phyloP scores from a whole-genome alignment of 192 early-diverging fungal species.

The Powellomyces hirtus region DNA sequence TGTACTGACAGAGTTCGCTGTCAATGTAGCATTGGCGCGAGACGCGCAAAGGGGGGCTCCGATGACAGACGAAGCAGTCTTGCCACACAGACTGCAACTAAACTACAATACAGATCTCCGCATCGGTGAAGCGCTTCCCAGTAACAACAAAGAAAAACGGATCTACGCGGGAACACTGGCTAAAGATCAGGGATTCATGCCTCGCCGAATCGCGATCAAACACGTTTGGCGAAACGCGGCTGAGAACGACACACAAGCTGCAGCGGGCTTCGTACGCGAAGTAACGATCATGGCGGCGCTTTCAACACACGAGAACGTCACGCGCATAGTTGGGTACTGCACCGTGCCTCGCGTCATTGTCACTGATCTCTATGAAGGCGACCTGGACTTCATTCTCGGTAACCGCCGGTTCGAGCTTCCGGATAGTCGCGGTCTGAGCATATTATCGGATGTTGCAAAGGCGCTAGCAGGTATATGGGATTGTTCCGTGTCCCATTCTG shows the following conservation, averaged over 20 bases:
- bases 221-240: conserved; percentile 25
- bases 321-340: conserved; percentile 27
- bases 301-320: conserved; percentile 14
- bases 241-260: conserved; percentile 7
- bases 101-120: conserved; percentile 27
- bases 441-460: conserved; percentile 17
- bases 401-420: conserved; percentile 25
- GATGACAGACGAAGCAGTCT: neutral
- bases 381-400: conserved; percentile 23
- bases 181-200: conserved; percentile 25
- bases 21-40: neutral
- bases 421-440: neutral
- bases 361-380: conserved; percentile 24
- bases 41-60: neutral
- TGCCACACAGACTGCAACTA: conserved; percentile 20
- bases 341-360: conserved; percentile 25
- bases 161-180: conserved; percentile 24
- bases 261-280: conserved; percentile 7
- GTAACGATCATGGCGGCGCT: conserved; percentile 26
- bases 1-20: too few relatives aligned
- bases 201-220: conserved; percentile 19
- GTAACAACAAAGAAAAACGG: conserved; percentile 13
- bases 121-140: conserved; percentile 20
- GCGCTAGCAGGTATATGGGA: conserved; percentile 8
- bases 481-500: neutral